Evolutionary conservation across 192 early-diverging fungal genomes (phyloP).

Genomic region (Podila epicladia): DNA sequence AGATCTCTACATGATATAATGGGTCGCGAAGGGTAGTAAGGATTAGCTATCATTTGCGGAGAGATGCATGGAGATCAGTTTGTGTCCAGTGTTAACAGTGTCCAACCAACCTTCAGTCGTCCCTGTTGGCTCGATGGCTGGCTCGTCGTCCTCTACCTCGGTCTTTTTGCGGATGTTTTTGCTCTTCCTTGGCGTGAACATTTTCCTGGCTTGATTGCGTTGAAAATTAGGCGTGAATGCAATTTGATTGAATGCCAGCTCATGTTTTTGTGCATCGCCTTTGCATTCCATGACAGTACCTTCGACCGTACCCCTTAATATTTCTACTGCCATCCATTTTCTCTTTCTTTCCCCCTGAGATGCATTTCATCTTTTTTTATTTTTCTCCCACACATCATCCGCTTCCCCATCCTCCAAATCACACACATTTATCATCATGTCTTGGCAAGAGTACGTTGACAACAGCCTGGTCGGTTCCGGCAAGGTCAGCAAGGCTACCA

Average conservation of each 20-base stretch:
- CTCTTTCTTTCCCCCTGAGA: neutral
- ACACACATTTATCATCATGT: conserved; percentile 60
- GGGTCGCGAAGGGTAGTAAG: too few relatives aligned
- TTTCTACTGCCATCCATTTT: neutral
- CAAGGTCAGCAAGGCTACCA: conserved; percentile 78
- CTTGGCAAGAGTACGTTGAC: conserved; percentile 88
- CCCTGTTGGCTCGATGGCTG: neutral
- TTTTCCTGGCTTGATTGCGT: neutral
- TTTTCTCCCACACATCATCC: conserved; percentile 13
- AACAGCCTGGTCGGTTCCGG: conserved; percentile 78
- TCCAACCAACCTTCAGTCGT: neutral
- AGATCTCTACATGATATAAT: conserved; percentile 2
- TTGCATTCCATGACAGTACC: neutral
- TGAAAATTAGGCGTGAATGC: neutral
- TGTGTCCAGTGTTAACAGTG: neutral
- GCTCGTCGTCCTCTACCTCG: conserved; percentile 19
- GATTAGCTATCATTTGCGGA: neutral
- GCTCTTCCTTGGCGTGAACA: conserved; percentile 40
- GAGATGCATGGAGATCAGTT: neutral
- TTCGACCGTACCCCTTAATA: neutral
- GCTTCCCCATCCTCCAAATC: neutral
- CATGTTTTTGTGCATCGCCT: neutral
- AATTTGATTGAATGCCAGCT: neutral
- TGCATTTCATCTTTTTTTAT: conserved; percentile 20
- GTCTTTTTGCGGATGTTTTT: conserved; percentile 38